A percentile compares a stretch with the other conserved stretches of the same genome.
These are phyloP conservation scores for Penicillium steckii DNA, from an alignment of 495 filamentous ascomycete genomes.

Conservation along the genomic window DNA sequence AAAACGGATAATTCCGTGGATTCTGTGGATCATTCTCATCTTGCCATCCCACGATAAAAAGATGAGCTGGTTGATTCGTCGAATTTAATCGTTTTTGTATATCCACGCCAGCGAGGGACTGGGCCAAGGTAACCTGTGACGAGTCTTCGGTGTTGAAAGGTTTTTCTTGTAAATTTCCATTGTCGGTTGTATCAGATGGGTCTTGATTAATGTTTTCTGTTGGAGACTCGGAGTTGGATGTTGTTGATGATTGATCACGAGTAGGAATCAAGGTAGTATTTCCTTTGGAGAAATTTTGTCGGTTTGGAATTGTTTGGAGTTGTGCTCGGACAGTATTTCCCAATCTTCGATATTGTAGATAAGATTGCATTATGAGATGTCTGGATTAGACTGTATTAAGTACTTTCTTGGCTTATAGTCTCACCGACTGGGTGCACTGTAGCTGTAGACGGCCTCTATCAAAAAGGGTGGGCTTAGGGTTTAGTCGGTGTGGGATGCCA, in stretches of 20 bases:
- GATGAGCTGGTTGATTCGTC: neutral
- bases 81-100: neutral
- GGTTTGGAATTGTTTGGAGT: no score
- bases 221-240: no score
- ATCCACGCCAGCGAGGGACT: neutral
- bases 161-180: no score
- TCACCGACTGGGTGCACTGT: slow-evolving; percentile 11
- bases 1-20: slow-evolving; percentile 55
- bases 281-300: no score
- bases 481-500: no score
- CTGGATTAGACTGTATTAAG: slow-evolving; percentile 14
- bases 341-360: slow-evolving; percentile 42
- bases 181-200: no score
- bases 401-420: slow-evolving; percentile 5
- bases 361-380: slow-evolving; percentile 31
- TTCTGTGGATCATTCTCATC: slow-evolving; percentile 51
- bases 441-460: no score
- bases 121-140: neutral
- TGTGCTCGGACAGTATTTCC: slow-evolving; percentile 31
- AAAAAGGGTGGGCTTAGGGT: no score
- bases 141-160: no score
- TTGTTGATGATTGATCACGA: no score
- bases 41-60: slow-evolving; percentile 59
- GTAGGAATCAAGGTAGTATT: no score
- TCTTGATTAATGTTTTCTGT: no score